Percentiles rank a stretch among this genome's conserved stretches.
These are phyloP conservation scores for Yamadazyma epiphylla DNA, from an alignment of 1,139 yeast species.

Conservation along the genomic window DNA sequence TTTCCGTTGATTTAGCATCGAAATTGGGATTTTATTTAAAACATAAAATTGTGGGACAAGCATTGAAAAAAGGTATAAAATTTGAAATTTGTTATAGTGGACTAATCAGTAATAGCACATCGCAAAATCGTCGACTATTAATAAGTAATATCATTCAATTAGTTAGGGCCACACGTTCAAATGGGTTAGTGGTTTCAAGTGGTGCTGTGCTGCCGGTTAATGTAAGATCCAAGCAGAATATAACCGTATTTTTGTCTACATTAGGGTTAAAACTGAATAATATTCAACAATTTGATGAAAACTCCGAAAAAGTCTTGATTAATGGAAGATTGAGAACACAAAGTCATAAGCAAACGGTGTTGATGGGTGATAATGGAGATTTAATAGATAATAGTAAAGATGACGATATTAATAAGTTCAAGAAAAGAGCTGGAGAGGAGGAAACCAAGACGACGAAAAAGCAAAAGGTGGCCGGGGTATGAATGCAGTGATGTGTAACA, in stretches of 20 bases:
- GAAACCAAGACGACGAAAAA: constrained; percentile 11
- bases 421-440: constrained; percentile 24
- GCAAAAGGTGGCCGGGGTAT: background rate
- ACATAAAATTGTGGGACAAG: constrained; percentile 82
- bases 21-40: constrained; percentile 75
- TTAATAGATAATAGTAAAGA: constrained; percentile 13
- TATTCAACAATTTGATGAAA: constrained; percentile 57
- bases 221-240: constrained; percentile 64
- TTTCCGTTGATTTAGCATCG: constrained; percentile 64
- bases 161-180: constrained; percentile 75
- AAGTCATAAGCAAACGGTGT: constrained; percentile 66
- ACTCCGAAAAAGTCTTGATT: constrained; percentile 60
- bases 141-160: constrained; percentile 72
- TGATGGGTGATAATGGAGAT: constrained; percentile 34
- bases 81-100: constrained; percentile 74
- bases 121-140: constrained; percentile 49
- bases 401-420: constrained; percentile 18
- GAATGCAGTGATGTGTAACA: too few relatives aligned
- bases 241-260: constrained; percentile 59
- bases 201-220: constrained; percentile 64
- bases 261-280: constrained; percentile 68
- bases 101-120: constrained; percentile 28
- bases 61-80: constrained; percentile 75
- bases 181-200: constrained; percentile 76
- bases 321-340: constrained; percentile 69